Percentiles rank a stretch among this genome's conserved stretches.
phyloP scores from a whole-genome alignment of 2,329 filamentous ascomycete genomes.

The Colletotrichum neosansevieriae region DNA sequence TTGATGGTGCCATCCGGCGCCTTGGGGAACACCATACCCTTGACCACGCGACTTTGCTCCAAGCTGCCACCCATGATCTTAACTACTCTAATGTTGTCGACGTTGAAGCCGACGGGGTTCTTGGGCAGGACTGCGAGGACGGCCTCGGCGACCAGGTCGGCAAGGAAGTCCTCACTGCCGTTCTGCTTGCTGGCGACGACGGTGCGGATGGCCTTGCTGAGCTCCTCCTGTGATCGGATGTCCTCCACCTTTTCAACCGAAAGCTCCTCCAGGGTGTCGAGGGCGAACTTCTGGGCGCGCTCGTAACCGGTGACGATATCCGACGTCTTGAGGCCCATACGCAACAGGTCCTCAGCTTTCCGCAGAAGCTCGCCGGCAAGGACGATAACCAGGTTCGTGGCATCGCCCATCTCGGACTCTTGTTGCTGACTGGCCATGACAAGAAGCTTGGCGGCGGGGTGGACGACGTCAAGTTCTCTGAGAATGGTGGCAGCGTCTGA shows the following conservation, averaged over 20 bases:
- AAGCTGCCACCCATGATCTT: conserved; percentile 99
- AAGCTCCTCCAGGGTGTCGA: conserved; percentile 88
- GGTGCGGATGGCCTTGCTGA: conserved; percentile 94
- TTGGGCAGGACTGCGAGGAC: conserved; percentile 92
- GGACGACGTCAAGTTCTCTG: conserved; percentile 96
- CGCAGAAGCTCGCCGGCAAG: conserved; percentile 94
- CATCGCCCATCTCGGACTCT: conserved; percentile 98
- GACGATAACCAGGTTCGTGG: conserved; percentile 96
- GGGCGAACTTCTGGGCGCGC: conserved; percentile 88
- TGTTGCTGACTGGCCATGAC: conserved; percentile 99
- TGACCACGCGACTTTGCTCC: conserved; percentile 93
- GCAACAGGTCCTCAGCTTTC: conserved; percentile 95
- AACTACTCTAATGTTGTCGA: conserved; percentile 98
- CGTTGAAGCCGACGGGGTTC: conserved; percentile 96
- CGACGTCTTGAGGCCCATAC: conserved; percentile 98
- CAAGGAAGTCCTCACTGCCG: conserved; percentile 90
- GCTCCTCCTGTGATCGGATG: conserved; percentile 81
- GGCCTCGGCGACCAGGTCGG: conserved; percentile 86
- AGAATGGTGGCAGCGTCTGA: conserved; percentile 98
- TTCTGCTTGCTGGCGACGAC: conserved; percentile 98
- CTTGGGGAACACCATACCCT: conserved; percentile 98
- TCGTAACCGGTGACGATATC: conserved; percentile 98
- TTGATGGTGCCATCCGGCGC: conserved; percentile 94
- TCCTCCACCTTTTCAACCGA: conserved; percentile 92
- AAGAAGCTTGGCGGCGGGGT: conserved; percentile 95